Evolutionary conservation across 2,329 filamentous ascomycete genomes (phyloP).

Genomic region (Karstenula rhodostoma): DNA sequence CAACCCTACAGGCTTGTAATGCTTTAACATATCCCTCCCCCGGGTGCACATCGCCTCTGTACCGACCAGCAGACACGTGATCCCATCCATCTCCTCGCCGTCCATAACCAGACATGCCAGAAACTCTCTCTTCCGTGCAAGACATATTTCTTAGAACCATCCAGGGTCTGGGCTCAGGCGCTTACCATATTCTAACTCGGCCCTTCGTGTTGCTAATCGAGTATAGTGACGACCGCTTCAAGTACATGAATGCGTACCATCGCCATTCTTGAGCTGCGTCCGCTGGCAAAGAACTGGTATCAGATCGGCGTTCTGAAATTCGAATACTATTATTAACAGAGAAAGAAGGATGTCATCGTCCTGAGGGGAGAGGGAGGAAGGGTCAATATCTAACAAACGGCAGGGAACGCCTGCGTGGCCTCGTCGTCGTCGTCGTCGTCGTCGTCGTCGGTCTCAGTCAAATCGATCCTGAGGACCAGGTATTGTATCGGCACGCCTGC

Average conservation of each 20-base stretch:
- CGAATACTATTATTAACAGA: not conserved
- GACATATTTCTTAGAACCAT: not conserved
- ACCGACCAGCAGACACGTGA: not conserved
- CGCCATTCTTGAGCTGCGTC: not conserved
- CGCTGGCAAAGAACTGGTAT: too few relatives aligned
- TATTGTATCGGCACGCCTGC: too few relatives aligned
- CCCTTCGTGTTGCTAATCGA: conserved; percentile 1
- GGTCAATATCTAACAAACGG: too few relatives aligned
- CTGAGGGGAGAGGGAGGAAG: too few relatives aligned
- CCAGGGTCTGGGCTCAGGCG: not conserved
- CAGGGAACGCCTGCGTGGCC: too few relatives aligned
- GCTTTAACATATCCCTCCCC: too few relatives aligned
- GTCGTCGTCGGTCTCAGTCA: too few relatives aligned
- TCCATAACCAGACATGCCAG: not conserved
- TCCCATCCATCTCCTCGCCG: not conserved
- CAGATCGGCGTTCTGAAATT: too few relatives aligned
- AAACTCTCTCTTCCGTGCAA: not conserved
- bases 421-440: too few relatives aligned
- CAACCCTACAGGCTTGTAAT: too few relatives aligned
- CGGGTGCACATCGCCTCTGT: not conserved
- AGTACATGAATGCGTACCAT: not conserved
- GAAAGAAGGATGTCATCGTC: not conserved
- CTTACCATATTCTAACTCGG: not conserved
- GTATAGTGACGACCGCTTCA: not conserved
- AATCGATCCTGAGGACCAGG: too few relatives aligned